phyloP scores from a whole-genome alignment of 768 basidiomycete species.

The Lanmaoa rubissima region DNA sequence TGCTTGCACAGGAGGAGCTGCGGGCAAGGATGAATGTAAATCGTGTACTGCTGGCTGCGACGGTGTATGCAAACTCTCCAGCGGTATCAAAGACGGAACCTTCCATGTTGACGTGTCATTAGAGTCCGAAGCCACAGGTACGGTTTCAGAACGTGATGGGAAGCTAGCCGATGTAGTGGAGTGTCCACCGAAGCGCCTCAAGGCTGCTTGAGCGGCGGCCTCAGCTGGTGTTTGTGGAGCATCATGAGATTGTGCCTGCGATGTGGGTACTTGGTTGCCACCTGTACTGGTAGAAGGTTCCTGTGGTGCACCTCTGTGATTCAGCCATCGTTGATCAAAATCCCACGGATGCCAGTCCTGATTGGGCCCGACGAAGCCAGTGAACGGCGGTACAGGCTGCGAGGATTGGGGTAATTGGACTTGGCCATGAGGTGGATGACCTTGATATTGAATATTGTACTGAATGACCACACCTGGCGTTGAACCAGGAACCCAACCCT shows the following conservation, averaged over 20 bases:
- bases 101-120: conserved; percentile 19
- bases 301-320: conserved; percentile 10
- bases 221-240: conserved; percentile 37
- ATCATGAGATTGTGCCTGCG: conserved; percentile 12
- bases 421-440: conserved; percentile 36
- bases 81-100: conserved; percentile 26
- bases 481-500: conserved; percentile 36
- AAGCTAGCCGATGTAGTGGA: conserved; percentile 11
- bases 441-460: conserved; percentile 62
- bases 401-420: conserved; percentile 27
- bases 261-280: background rate
- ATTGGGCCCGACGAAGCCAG: conserved; percentile 63
- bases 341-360: conserved; percentile 70
- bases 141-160: conserved; percentile 6
- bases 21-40: conserved; percentile 11
- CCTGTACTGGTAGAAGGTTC: conserved; percentile 10
- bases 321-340: conserved; percentile 34
- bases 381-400: conserved; percentile 51
- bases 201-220: conserved; percentile 67
- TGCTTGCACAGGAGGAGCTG: background rate
- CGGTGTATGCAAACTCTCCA: conserved; percentile 11
- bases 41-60: conserved; percentile 1
- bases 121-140: conserved; percentile 3
- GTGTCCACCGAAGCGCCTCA: conserved; percentile 44
- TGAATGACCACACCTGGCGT: conserved; percentile 55